phyloP scores from a whole-genome alignment of 2,329 filamentous ascomycete genomes.

The Fusarium succisae region DNA sequence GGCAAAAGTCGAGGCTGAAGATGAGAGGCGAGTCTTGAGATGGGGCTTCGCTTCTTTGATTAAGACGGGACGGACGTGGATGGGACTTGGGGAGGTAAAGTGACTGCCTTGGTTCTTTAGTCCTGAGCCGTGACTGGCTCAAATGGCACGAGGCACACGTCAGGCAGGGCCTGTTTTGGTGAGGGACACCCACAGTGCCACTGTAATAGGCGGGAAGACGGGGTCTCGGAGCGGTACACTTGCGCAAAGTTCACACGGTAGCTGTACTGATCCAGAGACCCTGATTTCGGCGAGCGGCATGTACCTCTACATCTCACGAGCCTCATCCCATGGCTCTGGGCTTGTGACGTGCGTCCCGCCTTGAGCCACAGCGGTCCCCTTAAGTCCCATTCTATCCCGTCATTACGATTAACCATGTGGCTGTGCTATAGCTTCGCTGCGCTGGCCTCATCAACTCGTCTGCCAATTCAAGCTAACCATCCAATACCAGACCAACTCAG shows the following conservation, averaged over 20 bases:
- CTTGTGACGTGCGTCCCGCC: constrained; percentile 31
- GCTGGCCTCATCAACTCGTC: constrained; percentile 42
- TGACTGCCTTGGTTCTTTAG: constrained; percentile 36
- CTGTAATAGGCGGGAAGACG: constrained; percentile 29
- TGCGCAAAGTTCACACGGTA: constrained; percentile 2
- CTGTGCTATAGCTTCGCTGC: constrained; percentile 44
- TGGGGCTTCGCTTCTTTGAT: constrained; percentile 36
- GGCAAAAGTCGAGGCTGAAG: constrained; percentile 36
- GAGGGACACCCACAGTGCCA: constrained; percentile 30
- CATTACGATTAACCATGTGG: constrained; percentile 34
- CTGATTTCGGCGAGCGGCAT: no score
- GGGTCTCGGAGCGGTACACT: constrained; percentile 21
- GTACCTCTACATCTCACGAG: constrained; percentile 17
- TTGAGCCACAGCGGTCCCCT: constrained; percentile 17
- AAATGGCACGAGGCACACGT: constrained; percentile 38
- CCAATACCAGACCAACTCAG: constrained; percentile 23
- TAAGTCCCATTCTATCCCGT: constrained; percentile 5
- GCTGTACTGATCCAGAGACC: background rate
- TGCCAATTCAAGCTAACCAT: constrained; percentile 25
- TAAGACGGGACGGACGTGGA: constrained; percentile 27
- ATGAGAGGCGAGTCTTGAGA: constrained; percentile 35
- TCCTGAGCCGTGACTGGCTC: constrained; percentile 30
- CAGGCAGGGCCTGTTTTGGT: constrained; percentile 37
- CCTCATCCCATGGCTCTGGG: constrained; percentile 7
- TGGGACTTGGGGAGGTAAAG: constrained; percentile 26